Evolutionary conservation across 768 basidiomycete genomes (phyloP).

Genomic region (Naganishia vishniacii): DNA sequence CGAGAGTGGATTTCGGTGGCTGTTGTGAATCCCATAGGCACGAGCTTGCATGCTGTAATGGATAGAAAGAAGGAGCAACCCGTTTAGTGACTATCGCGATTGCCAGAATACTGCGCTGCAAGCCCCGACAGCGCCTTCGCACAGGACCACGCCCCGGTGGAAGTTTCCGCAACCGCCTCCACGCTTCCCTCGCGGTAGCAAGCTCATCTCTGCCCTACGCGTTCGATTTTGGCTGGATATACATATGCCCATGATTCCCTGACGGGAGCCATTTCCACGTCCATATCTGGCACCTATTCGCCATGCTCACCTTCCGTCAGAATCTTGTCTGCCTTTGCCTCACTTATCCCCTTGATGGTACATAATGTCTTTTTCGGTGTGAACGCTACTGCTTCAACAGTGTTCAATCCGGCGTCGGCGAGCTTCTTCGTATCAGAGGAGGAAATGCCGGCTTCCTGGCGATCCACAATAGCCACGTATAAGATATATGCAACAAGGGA

Average conservation of each 20-base stretch:
- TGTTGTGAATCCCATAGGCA: conserved; percentile 95
- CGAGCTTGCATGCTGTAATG: conserved; percentile 82
- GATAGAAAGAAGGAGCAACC: background rate
- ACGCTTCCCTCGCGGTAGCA: too few species aligned
- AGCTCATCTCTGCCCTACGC: too few species aligned
- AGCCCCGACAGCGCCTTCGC: too few species aligned
- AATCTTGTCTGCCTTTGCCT: conserved; percentile 96
- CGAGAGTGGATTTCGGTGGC: conserved; percentile 96
- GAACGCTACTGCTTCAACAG: conserved; percentile 91
- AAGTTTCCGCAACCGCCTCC: too few species aligned
- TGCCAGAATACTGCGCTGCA: too few species aligned
- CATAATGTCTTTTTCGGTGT: conserved; percentile 89
- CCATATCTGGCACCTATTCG: too few species aligned
- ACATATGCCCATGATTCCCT: too few species aligned
- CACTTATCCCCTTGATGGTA: conserved; percentile 92
- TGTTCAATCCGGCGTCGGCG: conserved; percentile 80
- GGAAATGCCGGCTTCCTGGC: conserved; percentile 78
- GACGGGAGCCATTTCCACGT: too few species aligned
- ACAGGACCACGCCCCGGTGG: too few species aligned
- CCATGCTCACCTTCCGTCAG: conserved; percentile 67
- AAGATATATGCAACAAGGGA: background rate
- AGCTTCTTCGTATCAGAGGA: conserved; percentile 93
- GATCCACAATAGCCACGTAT: background rate
- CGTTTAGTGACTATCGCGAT: too few species aligned
- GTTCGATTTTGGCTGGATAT: too few species aligned